These are phyloP conservation scores for Tolypocladium album DNA, from an alignment of 2,329 filamentous ascomycete species.

Conservation along the genomic window DNA sequence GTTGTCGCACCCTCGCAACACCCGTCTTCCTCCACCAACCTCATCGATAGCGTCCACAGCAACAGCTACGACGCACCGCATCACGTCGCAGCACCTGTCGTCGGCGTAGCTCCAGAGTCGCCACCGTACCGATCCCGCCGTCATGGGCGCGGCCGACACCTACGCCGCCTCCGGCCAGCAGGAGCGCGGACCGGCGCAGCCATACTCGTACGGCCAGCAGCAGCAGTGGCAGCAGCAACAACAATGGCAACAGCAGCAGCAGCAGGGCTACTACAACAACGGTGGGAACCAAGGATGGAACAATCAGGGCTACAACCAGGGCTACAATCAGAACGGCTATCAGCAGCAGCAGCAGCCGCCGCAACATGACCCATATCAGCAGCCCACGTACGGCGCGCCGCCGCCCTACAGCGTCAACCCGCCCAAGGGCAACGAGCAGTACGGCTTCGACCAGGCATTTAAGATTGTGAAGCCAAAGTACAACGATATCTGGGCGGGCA, in stretches of 20 bases:
- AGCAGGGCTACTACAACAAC: constrained; percentile 8
- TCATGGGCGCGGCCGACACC: constrained; percentile 24
- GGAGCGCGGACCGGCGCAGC: constrained; percentile 8
- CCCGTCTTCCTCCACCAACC: neutral
- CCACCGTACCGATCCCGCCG: neutral
- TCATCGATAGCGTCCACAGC: neutral
- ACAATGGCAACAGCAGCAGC: constrained; percentile 8
- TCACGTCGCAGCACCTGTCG: neutral
- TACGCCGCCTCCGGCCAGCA: constrained; percentile 16
- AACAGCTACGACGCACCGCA: neutral
- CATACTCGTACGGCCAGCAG: constrained; percentile 7
- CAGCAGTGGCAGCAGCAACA: constrained; percentile 6
- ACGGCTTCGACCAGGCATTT: constrained; percentile 70
- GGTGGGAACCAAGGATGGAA: constrained; percentile 5
- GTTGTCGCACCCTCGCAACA: neutral
- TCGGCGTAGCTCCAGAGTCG: neutral
- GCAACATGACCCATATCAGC: constrained; percentile 15
- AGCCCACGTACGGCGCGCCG: constrained; percentile 17
- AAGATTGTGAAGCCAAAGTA: constrained; percentile 74
- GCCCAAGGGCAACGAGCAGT: constrained; percentile 28
- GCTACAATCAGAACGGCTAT: constrained; percentile 12
- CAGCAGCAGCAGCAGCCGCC: constrained; percentile 4
- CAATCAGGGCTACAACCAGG: constrained; percentile 8
- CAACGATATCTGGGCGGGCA: constrained; percentile 82
- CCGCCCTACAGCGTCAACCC: constrained; percentile 24